Evolutionary conservation across 768 basidiomycete species (phyloP), one percentile per base, ranked within the genome.

Genomic region (Russula vinacea): DNA sequence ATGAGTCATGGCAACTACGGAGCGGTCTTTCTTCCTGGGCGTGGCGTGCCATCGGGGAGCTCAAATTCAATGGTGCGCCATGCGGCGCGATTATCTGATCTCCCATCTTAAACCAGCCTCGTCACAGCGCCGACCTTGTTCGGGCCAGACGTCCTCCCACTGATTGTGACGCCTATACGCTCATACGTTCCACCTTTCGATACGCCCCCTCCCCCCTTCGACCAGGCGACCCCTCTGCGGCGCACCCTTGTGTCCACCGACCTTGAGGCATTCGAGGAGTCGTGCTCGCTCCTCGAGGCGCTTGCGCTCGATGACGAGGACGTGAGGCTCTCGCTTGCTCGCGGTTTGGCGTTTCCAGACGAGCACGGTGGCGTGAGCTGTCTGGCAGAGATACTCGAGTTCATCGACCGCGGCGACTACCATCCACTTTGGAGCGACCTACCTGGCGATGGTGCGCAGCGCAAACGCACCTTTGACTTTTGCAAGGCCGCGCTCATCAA

Each of bases 401-500:
- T 94, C 72, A 83, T 93, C 60, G 91, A 92, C 64, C 75, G 79
- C 58, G 91, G 87, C 8, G 79, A 78, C 58, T 89, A 90, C 68
- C 84, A 87, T 2, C 77, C 82, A 4, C 78, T 83, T 29, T 93
- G 91, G 91, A 73, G 75, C 24, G 70, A 76, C 29, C 70, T 77
- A 9, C 74, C 78, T 44, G 75, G 74, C 1, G 86, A 89, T 62
- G 77, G 78, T 62, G 78, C 80, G 63, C 76, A 78, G 54, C 87
- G 83, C 74, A 84, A 89, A 72, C 88, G 88, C 72, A 80, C 82
- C 2, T 89, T 95, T 66, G 84, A 86, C 68, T 82, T 87, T 33
- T 92, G 91, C 76, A 95, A 94, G 75, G 89, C 87, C 4, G 92
- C 90, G 0, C 78, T 94, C 10, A 87, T 94, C 74, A 92, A 93